These are phyloP conservation scores for Diaporthe ilicicola DNA, from an alignment of 2,329 filamentous ascomycete species.

Conservation along the genomic window DNA sequence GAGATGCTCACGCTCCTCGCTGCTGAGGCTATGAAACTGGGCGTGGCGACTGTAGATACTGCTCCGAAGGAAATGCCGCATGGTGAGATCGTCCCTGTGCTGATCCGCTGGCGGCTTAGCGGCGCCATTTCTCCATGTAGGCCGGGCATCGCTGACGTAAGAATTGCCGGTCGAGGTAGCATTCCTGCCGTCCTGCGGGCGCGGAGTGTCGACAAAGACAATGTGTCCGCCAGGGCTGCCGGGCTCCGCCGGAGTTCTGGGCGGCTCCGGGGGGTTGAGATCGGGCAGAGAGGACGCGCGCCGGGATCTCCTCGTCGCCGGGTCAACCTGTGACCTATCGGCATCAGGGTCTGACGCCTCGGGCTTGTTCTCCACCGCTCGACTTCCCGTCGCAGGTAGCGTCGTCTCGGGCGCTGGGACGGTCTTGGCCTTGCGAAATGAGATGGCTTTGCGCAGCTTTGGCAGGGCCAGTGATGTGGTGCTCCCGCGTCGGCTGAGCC, in stretches of 20 bases:
- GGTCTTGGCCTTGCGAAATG: constrained; percentile 26
- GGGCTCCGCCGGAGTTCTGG: not conserved
- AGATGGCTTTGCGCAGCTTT: not conserved
- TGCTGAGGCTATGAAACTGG: constrained; percentile 57
- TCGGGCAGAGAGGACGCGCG: constrained; percentile 21
- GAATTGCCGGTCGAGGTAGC: constrained; percentile 1
- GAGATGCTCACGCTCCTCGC: constrained; percentile 56
- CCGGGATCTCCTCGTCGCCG: not conserved
- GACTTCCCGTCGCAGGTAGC: constrained; percentile 12
- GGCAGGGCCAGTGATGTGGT: not conserved
- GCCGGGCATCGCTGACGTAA: not conserved
- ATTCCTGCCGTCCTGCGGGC: constrained; percentile 19
- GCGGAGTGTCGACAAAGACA: not conserved
- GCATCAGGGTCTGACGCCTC: not conserved
- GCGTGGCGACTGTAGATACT: constrained; percentile 52
- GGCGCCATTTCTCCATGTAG: constrained; percentile 1
- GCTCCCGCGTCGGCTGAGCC: constrained; percentile 36
- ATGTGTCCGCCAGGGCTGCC: not conserved
- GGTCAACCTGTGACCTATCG: not conserved
- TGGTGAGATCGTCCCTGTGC: constrained; percentile 36
- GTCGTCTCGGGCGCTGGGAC: not conserved
- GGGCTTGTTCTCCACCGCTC: not conserved
- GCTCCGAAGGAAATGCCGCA: constrained; percentile 41
- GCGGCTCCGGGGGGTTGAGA: not conserved
- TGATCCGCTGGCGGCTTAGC: not conserved